A percentile compares a stretch with the other conserved stretches of the same genome.
These are phyloP conservation scores for Sequoiadendron giganteum DNA, from an alignment of 75 land plant species.

Conservation along the genomic window DNA sequence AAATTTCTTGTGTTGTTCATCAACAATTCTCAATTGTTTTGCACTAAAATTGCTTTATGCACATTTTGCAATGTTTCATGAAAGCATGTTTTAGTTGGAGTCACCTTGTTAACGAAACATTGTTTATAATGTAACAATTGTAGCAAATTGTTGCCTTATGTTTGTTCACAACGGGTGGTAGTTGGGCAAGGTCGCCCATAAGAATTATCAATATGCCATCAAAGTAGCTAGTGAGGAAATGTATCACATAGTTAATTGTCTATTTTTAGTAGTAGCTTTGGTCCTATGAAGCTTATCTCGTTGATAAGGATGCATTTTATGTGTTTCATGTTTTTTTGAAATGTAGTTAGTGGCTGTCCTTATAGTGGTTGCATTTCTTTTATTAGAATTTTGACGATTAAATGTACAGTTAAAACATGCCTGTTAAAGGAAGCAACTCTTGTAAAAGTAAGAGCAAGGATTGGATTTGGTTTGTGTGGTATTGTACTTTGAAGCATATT, in stretches of 20 bases:
- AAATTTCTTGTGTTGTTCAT: background rate
- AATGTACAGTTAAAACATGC: background rate
- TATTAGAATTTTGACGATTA: background rate
- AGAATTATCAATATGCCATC: too few relatives aligned
- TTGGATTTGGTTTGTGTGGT: background rate
- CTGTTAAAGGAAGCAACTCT: background rate
- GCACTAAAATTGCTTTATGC: background rate
- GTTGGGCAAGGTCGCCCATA: too few relatives aligned
- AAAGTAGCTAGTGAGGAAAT: too few relatives aligned
- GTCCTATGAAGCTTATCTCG: too few relatives aligned
- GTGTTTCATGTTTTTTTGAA: background rate
- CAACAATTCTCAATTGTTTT: background rate
- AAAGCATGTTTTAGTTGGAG: background rate
- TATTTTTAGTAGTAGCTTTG: too few relatives aligned
- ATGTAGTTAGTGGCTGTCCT: too few relatives aligned
- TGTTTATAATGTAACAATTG: too few relatives aligned
- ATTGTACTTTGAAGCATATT: background rate
- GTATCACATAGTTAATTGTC: too few relatives aligned
- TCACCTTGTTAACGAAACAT: background rate
- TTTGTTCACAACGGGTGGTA: background rate
- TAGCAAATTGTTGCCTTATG: background rate
- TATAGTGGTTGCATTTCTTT: background rate
- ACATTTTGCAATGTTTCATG: background rate
- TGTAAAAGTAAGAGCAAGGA: background rate
- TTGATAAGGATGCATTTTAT: too few relatives aligned